Evolutionary conservation across 495 filamentous ascomycete species (phyloP), one percentile per base, ranked within the genome.

Genomic region (Talaromyces wortmannii): DNA sequence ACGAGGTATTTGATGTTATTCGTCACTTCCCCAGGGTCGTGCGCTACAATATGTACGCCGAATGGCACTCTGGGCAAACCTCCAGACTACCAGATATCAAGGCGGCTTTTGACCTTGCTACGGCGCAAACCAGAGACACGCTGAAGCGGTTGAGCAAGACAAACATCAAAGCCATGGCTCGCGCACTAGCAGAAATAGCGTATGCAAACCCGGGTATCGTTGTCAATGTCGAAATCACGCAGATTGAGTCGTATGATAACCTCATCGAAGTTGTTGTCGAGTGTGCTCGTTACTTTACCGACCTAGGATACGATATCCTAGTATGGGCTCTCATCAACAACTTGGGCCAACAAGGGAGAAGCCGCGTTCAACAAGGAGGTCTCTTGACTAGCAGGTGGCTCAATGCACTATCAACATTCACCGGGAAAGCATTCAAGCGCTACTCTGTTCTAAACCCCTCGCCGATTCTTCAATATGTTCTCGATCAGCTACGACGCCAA

Each of bases 221-320:
- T 29, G 95, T 96, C 73, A 84, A 83, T 60, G 84, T 92, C 44
- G 88, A 91, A 10, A 80, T 97, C 53, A 80, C 78, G 32, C 91
- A 96, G 62, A 91, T 96, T 46, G 91, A 97, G 68, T 81, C 85
- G 0, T 97, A 97, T 67, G 87, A 87, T 63, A 97, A 97, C 63
- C 79, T 97, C 33, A 92, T 92, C 55, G 90, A 96, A 55, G 87
- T 87, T 7, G 87, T 99, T 50, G 90, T 97, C 31, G 90, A 96
- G 65, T 96, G 90, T 62, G 90, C 88, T 31, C 86, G 88, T 59
- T 96, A 96, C 61, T 96, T 97, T 63, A 95, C 92, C 2, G 83
- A 88, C 52, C 78, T 97, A 30, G 92, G 85, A 1, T 96, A 96
- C 63, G 95, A 99, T 65, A 88, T 97, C 43, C 78, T 97, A 52